Base-by-base conservation (phyloP, 202 grass and related monocot genomes). In the Dendrocalamus latiflorus region DNA sequence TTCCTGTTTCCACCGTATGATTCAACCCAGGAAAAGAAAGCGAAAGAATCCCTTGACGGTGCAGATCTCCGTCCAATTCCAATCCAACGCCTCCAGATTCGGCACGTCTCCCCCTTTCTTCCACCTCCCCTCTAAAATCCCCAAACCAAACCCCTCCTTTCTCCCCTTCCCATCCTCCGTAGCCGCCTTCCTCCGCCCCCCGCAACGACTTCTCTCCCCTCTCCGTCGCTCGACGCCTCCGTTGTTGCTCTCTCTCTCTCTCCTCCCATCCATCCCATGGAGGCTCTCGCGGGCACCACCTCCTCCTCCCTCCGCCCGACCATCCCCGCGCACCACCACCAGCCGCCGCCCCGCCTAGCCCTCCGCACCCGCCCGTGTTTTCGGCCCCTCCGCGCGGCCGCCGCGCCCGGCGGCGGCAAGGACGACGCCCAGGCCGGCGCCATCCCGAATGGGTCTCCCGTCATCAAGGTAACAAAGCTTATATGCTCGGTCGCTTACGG, bases 101-200 rank as follows among this genome's bases (percentile, higher is more conserved):
- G 78, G 4, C 66, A 89, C 78, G 72, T 68, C 41, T 9, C 14
- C 5, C 8, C 42, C 3, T 30, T 30, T 30, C 3, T 39, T 65
- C 56, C 13, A 30, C 17, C 1, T 5, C 26, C 69, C 13, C 72
- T 59, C 66, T 25, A 73, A 82, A 89, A 89, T 69, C 81, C 70
- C 30, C 11, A 47, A 38, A 65, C 57, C n/a, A n/a, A n/a, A n/a
- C n/a, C n/a, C n/a, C n/a, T n/a, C n/a, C n/a, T n/a, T n/a, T n/a
- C n/a, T n/a, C n/a, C n/a, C n/a, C n/a, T n/a, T n/a, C n/a, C n/a
- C n/a, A n/a, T 15, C 25, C 45, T 39, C 13, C 26, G 5, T 68
- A 86, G 88, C 83, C 88, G 88, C 88, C 88, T 79, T 75, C 60
- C 83, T 55, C 71, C 77, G 14, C 13, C 62, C 25, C 25, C 57